phyloP scores from a whole-genome alignment of 2,329 filamentous ascomycete species.

The Seiridium cupressi region DNA sequence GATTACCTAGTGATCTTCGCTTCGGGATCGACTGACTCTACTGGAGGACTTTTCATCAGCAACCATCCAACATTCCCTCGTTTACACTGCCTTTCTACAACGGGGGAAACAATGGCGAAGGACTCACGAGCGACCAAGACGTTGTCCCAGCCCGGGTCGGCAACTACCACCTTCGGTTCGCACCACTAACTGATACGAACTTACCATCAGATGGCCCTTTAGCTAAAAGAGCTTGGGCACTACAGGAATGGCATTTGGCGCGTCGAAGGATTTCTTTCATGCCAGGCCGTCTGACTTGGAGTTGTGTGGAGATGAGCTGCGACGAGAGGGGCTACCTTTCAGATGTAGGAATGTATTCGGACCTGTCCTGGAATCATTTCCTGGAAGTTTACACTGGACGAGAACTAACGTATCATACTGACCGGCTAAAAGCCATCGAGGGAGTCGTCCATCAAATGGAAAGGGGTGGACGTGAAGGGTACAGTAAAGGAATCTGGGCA shows the following conservation, averaged over 20 bases:
- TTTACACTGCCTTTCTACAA: not conserved
- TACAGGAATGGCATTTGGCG: not conserved
- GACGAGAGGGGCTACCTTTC: not conserved
- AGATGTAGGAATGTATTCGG: not conserved
- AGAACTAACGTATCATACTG: not conserved
- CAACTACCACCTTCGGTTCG: not conserved
- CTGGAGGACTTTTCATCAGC: not conserved
- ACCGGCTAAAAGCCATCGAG: not conserved
- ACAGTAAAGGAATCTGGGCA: not conserved
- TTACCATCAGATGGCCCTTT: not conserved
- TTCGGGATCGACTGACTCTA: not conserved
- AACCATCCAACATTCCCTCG: not conserved
- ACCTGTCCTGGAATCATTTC: not conserved
- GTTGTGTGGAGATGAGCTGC: fast-evolving
- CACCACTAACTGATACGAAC: not conserved
- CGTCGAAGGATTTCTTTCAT: not conserved
- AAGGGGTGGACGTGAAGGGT: not conserved
- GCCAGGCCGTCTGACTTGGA: not conserved
- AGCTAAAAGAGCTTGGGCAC: not conserved
- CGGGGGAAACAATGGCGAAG: not conserved
- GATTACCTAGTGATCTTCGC: not conserved
- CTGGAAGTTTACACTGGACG: not conserved
- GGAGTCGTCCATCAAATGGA: not conserved
- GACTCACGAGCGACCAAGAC: not conserved
- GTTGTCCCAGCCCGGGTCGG: fast-evolving